These are phyloP conservation scores for Salvia sclarea DNA, from an alignment of 305 asterid genomes.

Conservation along the genomic window DNA sequence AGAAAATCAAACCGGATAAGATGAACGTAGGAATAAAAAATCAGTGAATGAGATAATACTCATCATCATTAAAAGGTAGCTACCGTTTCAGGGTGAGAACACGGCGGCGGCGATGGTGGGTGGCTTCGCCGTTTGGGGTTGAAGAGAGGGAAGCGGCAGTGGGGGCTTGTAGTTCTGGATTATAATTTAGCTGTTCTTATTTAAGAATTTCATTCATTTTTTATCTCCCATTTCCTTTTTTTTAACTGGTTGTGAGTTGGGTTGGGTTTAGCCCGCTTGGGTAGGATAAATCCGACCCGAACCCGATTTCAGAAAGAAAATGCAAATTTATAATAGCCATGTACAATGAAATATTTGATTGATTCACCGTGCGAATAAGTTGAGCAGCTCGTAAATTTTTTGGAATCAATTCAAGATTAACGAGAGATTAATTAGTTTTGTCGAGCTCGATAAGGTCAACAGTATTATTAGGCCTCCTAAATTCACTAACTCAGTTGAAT, in stretches of 20 bases:
- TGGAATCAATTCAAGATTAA: too few relatives aligned
- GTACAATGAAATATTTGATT: too few relatives aligned
- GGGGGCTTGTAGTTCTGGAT: neutral
- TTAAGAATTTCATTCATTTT: too few relatives aligned
- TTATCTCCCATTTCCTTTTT: neutral
- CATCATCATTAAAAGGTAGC: neutral
- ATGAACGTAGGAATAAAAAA: neutral
- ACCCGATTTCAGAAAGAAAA: too few relatives aligned
- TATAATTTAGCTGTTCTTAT: too few relatives aligned
- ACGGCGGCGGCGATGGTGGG: neutral
- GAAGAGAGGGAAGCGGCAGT: conserved; percentile 1
- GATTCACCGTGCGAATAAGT: too few relatives aligned
- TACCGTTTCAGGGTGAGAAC: conserved; percentile 1
- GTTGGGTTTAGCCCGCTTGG: neutral
- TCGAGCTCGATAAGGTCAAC: too few relatives aligned
- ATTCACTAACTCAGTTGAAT: too few relatives aligned
- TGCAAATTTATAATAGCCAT: too few relatives aligned
- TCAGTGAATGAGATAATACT: neutral
- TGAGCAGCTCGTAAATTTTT: too few relatives aligned
- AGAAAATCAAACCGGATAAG: neutral
- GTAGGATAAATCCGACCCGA: neutral
- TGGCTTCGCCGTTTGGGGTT: conserved; percentile 15
- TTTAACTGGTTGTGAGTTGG: neutral
- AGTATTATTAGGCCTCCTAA: too few relatives aligned
- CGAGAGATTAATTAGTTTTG: too few relatives aligned